phyloP scores from a whole-genome alignment of 129 eudicot genomes.

The Lactuca sativa region DNA sequence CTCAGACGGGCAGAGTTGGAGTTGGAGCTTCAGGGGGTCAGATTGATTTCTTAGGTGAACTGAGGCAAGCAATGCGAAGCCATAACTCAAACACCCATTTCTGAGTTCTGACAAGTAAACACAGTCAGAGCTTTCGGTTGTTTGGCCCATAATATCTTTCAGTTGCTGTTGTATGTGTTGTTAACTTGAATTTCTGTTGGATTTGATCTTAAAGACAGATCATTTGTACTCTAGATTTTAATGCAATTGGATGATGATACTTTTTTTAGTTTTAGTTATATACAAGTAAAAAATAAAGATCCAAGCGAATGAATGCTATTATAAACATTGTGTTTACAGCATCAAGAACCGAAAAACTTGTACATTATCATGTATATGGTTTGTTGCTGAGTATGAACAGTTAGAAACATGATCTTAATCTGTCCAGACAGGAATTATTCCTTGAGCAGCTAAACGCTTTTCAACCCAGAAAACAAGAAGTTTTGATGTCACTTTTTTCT shows the following conservation, averaged over 20 bases:
- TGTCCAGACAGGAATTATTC: slow-evolving; percentile 87
- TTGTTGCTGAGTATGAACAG: no score
- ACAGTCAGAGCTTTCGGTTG: slow-evolving; percentile 15
- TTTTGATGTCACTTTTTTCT: slow-evolving; percentile 70
- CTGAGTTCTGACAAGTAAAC: slow-evolving; percentile 42
- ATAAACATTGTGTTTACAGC: slow-evolving; percentile 34
- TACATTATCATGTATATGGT: slow-evolving; percentile 5
- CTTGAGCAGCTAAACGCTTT: slow-evolving; percentile 96
- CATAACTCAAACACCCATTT: slow-evolving; percentile 49
- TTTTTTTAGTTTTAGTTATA: neutral
- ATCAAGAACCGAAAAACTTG: slow-evolving; percentile 29
- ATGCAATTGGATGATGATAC: neutral
- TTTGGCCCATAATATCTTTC: slow-evolving; percentile 14
- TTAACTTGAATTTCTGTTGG: slow-evolving; percentile 15
- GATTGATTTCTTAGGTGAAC: slow-evolving; percentile 78
- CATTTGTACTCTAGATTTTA: slow-evolving; percentile 3
- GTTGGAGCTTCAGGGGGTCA: slow-evolving; percentile 46
- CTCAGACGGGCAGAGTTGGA: slow-evolving; percentile 23
- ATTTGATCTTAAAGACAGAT: neutral
- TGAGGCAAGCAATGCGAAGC: slow-evolving; percentile 59
- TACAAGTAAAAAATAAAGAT: neutral
- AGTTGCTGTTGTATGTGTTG: slow-evolving; percentile 50
- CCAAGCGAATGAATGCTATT: slow-evolving; percentile 25
- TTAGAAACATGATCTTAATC: slow-evolving; percentile 29
- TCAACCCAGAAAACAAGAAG: slow-evolving; percentile 92